Base-by-base conservation (phyloP, 768 basidiomycete species). In the Gautieria morchelliformis region DNA sequence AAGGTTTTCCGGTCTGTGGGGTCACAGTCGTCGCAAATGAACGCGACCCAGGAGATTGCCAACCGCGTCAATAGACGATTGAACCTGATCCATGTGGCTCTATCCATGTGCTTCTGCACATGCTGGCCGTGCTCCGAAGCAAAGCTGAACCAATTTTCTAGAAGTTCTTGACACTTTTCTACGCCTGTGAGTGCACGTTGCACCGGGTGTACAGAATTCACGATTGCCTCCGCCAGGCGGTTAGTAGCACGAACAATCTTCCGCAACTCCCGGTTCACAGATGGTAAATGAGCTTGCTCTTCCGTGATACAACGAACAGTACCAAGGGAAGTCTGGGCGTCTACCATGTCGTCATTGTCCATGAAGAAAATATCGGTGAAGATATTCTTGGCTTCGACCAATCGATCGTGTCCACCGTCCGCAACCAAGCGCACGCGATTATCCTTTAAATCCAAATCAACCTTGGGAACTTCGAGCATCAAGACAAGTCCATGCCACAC, bases 11-110 rank as follows among this genome's bases (percentile, higher is more conserved):
- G 81, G 69, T 98, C 94, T 35, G 90, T 87, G 8, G 94, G 93
- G 63, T 96, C 90, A 72, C 96, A 99, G 64, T 94, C 91, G 66
- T 97, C 93, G 72, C 93, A 96, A 61, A 98, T 95, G 75, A 99
- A 98, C 45, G 93, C 87, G 35, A 98, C 91, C 95, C 95, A 99
- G 12, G 90, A 88, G 63, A 98, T 97, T 10, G 94, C 92, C 53
- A 98, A 80, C 59, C 84, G 86, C 69, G 94, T 87, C 35, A 97
- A 76, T 4, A 87, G 77, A 7, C 87, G 81, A 66, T 89, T 87
- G 71, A 96, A 95, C 62, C 87, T 85, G 63, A 78, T 73, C 53
- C 85, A 68, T 0, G 82, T 75, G 0, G 80, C 66, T 15, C 79
- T 79, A 63, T 95, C 93, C 85, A 96, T 89, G 67, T 89, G 84